Evolutionary conservation across 495 filamentous ascomycete species (phyloP).

Genomic region (Corynascus novoguineensis): DNA sequence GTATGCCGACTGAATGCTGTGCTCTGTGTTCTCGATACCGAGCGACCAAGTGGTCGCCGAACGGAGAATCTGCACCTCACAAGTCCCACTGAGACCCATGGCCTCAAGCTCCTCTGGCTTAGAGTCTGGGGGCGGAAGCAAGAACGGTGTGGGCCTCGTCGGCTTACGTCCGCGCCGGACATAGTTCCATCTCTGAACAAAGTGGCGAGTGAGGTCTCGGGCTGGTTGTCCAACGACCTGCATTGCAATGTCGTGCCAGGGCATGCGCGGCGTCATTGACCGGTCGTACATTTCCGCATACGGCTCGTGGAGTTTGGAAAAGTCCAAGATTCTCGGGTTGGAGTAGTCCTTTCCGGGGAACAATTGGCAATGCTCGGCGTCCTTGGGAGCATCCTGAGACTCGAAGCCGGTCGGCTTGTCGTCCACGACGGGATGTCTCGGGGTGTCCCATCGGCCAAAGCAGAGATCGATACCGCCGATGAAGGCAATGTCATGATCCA

Average conservation of each 20-base stretch:
- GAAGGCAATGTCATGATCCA: conserved; percentile 95
- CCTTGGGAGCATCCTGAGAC: conserved; percentile 60
- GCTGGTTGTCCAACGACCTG: conserved; percentile 96
- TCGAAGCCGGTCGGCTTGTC: conserved; percentile 97
- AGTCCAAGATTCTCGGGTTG: conserved; percentile 91
- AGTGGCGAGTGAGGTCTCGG: conserved; percentile 88
- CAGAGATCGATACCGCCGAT: conserved; percentile 95
- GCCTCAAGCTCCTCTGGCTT: conserved; percentile 77
- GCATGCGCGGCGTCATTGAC: conserved; percentile 82
- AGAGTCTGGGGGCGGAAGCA: conserved; percentile 91
- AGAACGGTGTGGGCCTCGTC: conserved; percentile 85
- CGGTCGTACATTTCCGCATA: conserved; percentile 99
- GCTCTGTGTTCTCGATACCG: conserved; percentile 78
- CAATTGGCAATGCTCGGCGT: conserved; percentile 89
- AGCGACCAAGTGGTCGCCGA: conserved; percentile 89
- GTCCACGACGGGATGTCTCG: conserved; percentile 82
- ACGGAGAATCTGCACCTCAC: conserved; percentile 91
- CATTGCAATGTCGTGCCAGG: conserved; percentile 99
- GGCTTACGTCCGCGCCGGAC: conserved; percentile 90
- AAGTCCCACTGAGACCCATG: conserved; percentile 84
- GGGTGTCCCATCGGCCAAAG: conserved; percentile 96
- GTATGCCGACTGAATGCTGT: conserved; percentile 95
- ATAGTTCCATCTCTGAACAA: conserved; percentile 99
- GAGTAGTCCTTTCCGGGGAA: conserved; percentile 99
- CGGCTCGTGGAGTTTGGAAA: conserved; percentile 86